Percentiles rank a stretch among this genome's conserved stretches.
Evolutionary conservation across 371 early-diverging fungal genomes (phyloP).

Genomic region (Apophysomyces elegans): DNA sequence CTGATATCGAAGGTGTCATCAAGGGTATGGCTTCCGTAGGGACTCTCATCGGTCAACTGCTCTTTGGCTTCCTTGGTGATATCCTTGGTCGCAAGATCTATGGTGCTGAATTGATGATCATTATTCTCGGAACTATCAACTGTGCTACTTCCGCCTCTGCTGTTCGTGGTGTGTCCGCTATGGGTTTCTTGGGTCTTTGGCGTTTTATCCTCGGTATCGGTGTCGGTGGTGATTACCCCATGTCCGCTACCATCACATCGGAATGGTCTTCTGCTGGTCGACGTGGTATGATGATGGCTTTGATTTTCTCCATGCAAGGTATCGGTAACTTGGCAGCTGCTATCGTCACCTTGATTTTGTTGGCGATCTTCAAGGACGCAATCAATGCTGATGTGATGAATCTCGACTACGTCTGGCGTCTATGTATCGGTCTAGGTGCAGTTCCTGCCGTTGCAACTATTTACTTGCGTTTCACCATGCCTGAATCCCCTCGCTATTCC

Average conservation of each 20-base stretch:
- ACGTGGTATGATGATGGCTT: slow-evolving; percentile 72
- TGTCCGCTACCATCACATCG: slow-evolving; percentile 85
- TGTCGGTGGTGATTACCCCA: slow-evolving; percentile 87
- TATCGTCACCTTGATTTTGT: slow-evolving; percentile 67
- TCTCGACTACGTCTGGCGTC: slow-evolving; percentile 90
- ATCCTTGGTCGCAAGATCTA: slow-evolving; percentile 85
- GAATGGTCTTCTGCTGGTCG: slow-evolving; percentile 82
- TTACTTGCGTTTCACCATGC: slow-evolving; percentile 91
- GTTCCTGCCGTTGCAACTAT: slow-evolving; percentile 86
- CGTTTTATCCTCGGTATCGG: slow-evolving; percentile 85
- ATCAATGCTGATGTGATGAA: slow-evolving; percentile 66
- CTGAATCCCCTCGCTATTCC: slow-evolving; percentile 90
- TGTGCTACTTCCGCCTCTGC: slow-evolving; percentile 77
- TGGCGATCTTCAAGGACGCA: slow-evolving; percentile 71
- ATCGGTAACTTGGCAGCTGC: slow-evolving; percentile 84
- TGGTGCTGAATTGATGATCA: slow-evolving; percentile 85
- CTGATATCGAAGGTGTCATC: slow-evolving; percentile 70
- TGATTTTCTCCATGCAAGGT: slow-evolving; percentile 94
- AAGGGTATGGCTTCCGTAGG: slow-evolving; percentile 86
- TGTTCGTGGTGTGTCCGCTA: slow-evolving; percentile 68
- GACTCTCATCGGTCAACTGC: slow-evolving; percentile 84
- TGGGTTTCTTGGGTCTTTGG: slow-evolving; percentile 80
- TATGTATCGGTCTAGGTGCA: slow-evolving; percentile 78
- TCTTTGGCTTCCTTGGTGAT: slow-evolving; percentile 87
- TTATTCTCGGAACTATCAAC: slow-evolving; percentile 78